Evolutionary conservation across 73 alveolate genomes (phyloP).

Genomic region (Symbiodinium pilosum): DNA sequence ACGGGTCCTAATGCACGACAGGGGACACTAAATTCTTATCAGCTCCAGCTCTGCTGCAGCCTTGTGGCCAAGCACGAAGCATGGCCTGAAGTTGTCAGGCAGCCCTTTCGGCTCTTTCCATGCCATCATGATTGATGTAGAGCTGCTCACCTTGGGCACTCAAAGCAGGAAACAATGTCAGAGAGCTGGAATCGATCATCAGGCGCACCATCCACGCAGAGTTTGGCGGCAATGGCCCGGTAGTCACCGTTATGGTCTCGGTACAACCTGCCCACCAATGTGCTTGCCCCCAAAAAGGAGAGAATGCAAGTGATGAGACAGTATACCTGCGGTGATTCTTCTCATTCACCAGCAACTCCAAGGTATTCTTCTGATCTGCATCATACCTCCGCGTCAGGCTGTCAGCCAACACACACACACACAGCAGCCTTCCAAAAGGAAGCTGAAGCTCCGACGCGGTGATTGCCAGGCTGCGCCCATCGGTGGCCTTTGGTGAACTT

Average conservation of each 20-base stretch:
- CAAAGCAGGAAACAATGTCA: background rate
- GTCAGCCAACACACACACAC: background rate
- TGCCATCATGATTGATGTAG: constrained; percentile 68
- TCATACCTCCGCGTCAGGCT: constrained; percentile 66
- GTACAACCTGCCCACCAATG: constrained; percentile 22
- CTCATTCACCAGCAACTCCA: constrained; percentile 89
- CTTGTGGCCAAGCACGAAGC: too few relatives aligned
- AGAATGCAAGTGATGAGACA: background rate
- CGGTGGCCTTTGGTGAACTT: constrained; percentile 57
- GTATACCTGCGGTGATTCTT: constrained; percentile 56
- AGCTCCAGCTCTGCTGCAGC: too few relatives aligned
- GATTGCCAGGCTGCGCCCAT: constrained; percentile 72
- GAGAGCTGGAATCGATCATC: background rate
- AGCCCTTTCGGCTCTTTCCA: constrained; percentile 20
- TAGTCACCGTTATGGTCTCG: constrained; percentile 94
- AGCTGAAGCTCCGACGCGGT: constrained; percentile 34
- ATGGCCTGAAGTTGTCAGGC: background rate
- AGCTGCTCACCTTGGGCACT: constrained; percentile 3
- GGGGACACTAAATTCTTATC: too few relatives aligned
- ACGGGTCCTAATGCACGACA: too few relatives aligned
- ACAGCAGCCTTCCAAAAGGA: background rate
- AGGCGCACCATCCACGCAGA: constrained; percentile 45
- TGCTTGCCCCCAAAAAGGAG: too few relatives aligned
- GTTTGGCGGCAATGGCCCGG: constrained; percentile 66
- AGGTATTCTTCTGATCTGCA: constrained; percentile 22